These are phyloP conservation scores for Penicillium sp. DNA, from an alignment of 2,329 filamentous ascomycete genomes.

Conservation along the genomic window DNA sequence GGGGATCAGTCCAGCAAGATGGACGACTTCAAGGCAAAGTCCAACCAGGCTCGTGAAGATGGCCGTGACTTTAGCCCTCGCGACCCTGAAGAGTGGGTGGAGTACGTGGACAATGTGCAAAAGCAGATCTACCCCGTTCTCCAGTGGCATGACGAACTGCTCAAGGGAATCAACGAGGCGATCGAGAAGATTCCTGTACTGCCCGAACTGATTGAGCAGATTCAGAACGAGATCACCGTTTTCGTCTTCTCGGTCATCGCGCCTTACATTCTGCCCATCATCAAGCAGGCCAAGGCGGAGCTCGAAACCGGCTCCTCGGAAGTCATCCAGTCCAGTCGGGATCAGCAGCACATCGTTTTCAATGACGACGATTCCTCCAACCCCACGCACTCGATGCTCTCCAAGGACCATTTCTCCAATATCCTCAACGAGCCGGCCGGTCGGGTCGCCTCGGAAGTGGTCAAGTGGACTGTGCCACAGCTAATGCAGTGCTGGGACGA, in stretches of 20 bases:
- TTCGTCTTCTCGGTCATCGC: constrained; percentile 91
- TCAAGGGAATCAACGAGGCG: constrained; percentile 69
- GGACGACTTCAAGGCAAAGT: constrained; percentile 72
- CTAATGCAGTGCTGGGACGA: constrained; percentile 85
- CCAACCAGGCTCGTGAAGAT: constrained; percentile 67
- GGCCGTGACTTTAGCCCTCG: constrained; percentile 68
- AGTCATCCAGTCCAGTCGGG: constrained; percentile 76
- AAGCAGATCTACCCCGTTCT: constrained; percentile 82
- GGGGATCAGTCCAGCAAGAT: constrained; percentile 61
- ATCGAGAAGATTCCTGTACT: constrained; percentile 82
- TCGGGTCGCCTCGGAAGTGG: constrained; percentile 68
- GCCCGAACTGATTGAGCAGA: constrained; percentile 75
- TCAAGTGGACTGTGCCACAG: constrained; percentile 83
- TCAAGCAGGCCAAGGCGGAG: constrained; percentile 80
- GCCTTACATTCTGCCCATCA: constrained; percentile 78
- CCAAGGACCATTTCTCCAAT: constrained; percentile 92
- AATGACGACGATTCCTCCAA: constrained; percentile 68
- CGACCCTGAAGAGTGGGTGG: constrained; percentile 76
- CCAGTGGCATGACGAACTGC: constrained; percentile 81
- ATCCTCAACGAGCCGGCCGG: constrained; percentile 84
- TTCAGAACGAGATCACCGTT: constrained; percentile 79
- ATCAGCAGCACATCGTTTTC: constrained; percentile 83
- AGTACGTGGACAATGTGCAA: constrained; percentile 67
- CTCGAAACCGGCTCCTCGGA: constrained; percentile 78
- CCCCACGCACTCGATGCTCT: constrained; percentile 91